These are phyloP conservation scores for Colletotrichum sp. DNA, from an alignment of 2,329 filamentous ascomycete genomes.

Conservation along the genomic window DNA sequence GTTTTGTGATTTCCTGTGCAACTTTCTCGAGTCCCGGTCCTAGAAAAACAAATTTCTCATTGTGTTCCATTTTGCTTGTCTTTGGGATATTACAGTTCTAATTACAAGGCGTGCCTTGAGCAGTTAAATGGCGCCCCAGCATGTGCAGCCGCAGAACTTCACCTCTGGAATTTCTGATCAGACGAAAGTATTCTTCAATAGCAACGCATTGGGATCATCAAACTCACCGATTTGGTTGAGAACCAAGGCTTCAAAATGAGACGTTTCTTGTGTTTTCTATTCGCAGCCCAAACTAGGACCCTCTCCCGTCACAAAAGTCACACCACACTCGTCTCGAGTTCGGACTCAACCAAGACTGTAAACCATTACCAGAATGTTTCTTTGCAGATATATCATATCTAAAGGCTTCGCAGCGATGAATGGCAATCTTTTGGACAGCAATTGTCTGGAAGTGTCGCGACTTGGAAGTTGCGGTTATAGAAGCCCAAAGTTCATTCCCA, in stretches of 20 bases:
- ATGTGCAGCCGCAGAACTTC: neutral
- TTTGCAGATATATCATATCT: too few relatives aligned
- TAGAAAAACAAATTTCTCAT: neutral
- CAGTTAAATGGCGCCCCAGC: neutral
- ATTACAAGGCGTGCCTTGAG: neutral
- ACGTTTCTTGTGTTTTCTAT: neutral
- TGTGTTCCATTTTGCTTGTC: neutral
- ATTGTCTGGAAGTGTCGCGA: too few relatives aligned
- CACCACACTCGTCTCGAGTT: neutral
- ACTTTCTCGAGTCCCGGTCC: neutral
- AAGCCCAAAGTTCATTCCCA: neutral
- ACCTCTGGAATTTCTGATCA: accelerated
- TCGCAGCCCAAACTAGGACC: neutral
- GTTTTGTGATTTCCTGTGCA: neutral
- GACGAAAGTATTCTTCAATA: neutral
- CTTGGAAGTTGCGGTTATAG: too few relatives aligned
- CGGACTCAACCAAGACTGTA: neutral
- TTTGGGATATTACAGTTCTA: neutral
- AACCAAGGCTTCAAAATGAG: neutral
- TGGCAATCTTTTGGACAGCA: too few relatives aligned
- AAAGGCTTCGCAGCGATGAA: too few relatives aligned
- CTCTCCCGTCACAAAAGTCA: neutral
- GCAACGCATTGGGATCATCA: accelerated
- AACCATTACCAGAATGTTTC: neutral
- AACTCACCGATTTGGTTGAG: neutral